Conservation (phyloP, 2,329 filamentous ascomycete species). For the Thermothelomyces thermophilus region DNA sequence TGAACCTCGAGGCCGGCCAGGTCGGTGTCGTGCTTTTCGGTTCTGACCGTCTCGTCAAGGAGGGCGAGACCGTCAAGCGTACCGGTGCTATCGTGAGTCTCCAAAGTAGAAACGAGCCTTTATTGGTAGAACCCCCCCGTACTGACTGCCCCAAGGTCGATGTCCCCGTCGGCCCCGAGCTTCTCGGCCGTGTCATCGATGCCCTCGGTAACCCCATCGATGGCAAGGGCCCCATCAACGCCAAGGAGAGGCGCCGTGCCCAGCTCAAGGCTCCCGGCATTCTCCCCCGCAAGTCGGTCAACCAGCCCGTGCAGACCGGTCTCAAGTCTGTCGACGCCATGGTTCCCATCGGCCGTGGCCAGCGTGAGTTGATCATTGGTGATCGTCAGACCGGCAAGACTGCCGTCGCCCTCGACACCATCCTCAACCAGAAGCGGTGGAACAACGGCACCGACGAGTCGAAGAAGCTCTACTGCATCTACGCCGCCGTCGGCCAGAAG, state of each 20-base stretch:
- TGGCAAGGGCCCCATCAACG: slow-evolving; percentile 95
- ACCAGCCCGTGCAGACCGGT: slow-evolving; percentile 98
- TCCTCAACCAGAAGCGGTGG: slow-evolving; percentile 99
- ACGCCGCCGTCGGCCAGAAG: slow-evolving; percentile 99
- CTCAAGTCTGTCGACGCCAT: slow-evolving; percentile 99
- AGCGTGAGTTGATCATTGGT: slow-evolving; percentile 99
- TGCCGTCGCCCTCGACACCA: slow-evolving; percentile 93
- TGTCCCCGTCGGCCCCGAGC: slow-evolving; percentile 83
- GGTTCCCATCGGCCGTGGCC: slow-evolving; percentile 99
- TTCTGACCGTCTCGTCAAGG: slow-evolving; percentile 99
- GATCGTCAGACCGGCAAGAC: slow-evolving; percentile 99
- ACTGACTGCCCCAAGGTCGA: slow-evolving; percentile 65
- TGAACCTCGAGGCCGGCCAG: slow-evolving; percentile 99
- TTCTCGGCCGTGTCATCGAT: slow-evolving; percentile 97
- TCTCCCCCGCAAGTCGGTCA: slow-evolving; percentile 92
- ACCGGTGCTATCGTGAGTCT: slow-evolving; percentile 93
- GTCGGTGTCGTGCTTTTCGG: slow-evolving; percentile 99
- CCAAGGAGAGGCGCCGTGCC: slow-evolving; percentile 86
- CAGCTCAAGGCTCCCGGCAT: slow-evolving; percentile 99
- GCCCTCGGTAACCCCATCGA: slow-evolving; percentile 99
- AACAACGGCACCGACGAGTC: slow-evolving; percentile 79
- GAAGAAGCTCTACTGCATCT: slow-evolving; percentile 99
- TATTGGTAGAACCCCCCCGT: background rate
- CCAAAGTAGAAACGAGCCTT: slow-evolving; percentile 1
- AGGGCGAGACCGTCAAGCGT: slow-evolving; percentile 99